Conservation (phyloP, 768 basidiomycete genomes). For the Boletus sp. region DNA sequence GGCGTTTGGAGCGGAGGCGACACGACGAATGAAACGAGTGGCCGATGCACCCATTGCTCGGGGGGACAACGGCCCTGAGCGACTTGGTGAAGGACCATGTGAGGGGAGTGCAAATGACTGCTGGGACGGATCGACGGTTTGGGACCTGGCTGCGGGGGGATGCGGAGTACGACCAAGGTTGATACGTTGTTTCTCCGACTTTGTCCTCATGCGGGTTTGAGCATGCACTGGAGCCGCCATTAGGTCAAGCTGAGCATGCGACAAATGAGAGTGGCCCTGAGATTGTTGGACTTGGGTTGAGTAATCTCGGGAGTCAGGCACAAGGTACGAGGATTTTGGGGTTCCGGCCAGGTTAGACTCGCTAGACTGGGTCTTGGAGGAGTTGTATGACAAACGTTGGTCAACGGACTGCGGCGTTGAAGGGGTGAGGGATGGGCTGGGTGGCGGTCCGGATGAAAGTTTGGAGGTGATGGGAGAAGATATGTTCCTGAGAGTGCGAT, state of each 20-base stretch:
- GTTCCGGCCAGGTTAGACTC: slow-evolving; percentile 53
- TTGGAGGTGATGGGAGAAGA: slow-evolving; percentile 27
- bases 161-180: slow-evolving; percentile 46
- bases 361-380: slow-evolving; percentile 71
- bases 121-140: slow-evolving; percentile 35
- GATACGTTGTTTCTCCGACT: slow-evolving; percentile 46
- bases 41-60: slow-evolving; percentile 70
- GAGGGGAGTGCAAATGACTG: slow-evolving; percentile 39
- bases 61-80: slow-evolving; percentile 58
- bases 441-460: slow-evolving; percentile 30
- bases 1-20: slow-evolving; percentile 95
- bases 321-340: slow-evolving; percentile 27
- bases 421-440: slow-evolving; percentile 52
- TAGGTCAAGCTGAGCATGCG: slow-evolving; percentile 17
- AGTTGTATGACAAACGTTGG: slow-evolving; percentile 74
- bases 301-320: slow-evolving; percentile 24
- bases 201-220: slow-evolving; percentile 36
- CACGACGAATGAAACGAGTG: slow-evolving; percentile 88
- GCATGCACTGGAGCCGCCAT: slow-evolving; percentile 25
- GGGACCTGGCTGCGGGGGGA: slow-evolving; percentile 25
- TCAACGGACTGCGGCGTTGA: slow-evolving; percentile 50
- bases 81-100: slow-evolving; percentile 31
- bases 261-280: slow-evolving; percentile 1
- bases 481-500: slow-evolving; percentile 37
- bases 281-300: slow-evolving; percentile 10